Base-by-base conservation (phyloP, 2,329 filamentous ascomycete species). In the Fusarium solani-melongenae region DNA sequence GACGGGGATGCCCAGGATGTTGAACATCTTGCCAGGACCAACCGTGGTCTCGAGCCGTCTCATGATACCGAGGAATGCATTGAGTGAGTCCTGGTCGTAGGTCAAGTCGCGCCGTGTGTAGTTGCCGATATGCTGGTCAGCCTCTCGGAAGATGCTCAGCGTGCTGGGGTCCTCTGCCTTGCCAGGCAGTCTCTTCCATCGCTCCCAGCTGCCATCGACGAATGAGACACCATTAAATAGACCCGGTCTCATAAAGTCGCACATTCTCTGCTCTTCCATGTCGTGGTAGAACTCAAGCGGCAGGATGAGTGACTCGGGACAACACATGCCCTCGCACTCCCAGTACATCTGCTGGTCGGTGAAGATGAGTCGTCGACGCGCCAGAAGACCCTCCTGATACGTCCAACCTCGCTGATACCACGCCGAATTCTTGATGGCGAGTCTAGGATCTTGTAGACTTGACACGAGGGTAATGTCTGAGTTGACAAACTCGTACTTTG, bases 381-480 rank as follows among this genome's bases (percentile, higher is more conserved):
- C 80, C 5, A 84, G 73, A 0, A 84, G 70, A 2, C 79, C 82
- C 68, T 84, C 83, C 61, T 84, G 83, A 29, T 82, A 84, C 0
- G 83, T 84, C 82, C 82, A 84, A 9, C 80, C 83, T 22, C 82
- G 76, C 0, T 79, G 77, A 14, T 77, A 80, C 83, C 83, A 84
- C 3, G 70, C 74, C 1, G 82, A 82, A 4, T 74, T 70, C 67
- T 77, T 75, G 33, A 82, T 73, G 0, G 77, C 76, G 10, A 82
- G 49, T 3, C 79, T 71, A 2, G 81, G 79, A 10, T 82, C 77
- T 11, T 72, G 75, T 15, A 83, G 73, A 64, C 78, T 82, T 1
- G 80, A 79, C 2, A 83, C 81, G 17, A 82, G 74, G 0, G 79
- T 81, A 5, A 81, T 72, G n/a, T 77, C 76, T 2, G 76, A 78